Evolutionary conservation across 306 rosid species (phyloP).

Genomic region (Citrullus mucosospermus): DNA sequence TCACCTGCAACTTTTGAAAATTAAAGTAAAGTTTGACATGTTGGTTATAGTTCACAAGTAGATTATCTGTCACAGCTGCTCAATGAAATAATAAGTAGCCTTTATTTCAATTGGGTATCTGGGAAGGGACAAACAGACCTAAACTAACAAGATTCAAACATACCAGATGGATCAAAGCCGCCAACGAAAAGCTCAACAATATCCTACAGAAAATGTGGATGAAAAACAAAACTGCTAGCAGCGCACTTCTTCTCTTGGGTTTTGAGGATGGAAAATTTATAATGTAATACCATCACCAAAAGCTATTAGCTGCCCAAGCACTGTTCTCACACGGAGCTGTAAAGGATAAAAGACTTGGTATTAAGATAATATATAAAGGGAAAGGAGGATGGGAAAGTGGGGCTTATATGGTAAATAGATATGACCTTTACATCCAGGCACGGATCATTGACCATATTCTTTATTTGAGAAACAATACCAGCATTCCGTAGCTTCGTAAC

Average conservation of each 20-base stretch:
- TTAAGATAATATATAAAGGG: background rate
- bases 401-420: conserved; percentile 8
- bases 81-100: background rate
- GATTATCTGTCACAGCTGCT: background rate
- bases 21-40: too few relatives aligned
- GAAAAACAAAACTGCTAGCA: conserved; percentile 15
- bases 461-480: conserved; percentile 61
- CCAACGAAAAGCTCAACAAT: conserved; percentile 12
- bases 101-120: background rate
- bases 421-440: conserved; percentile 68
- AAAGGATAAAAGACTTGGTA: conserved; percentile 8
- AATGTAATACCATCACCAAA: conserved; percentile 34
- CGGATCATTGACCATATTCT: conserved; percentile 62
- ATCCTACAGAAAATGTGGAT: conserved; percentile 13
- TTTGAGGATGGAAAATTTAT: conserved; percentile 4
- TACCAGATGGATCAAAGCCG: conserved; percentile 37
- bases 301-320: conserved; percentile 43
- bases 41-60: background rate
- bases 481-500: conserved; percentile 37
- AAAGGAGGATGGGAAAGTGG: background rate
- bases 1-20: too few relatives aligned
- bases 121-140: background rate
- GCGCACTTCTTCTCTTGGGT: conserved; percentile 12
- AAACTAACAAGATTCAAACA: conserved; percentile 7
- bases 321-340: conserved; percentile 64